Conservation (phyloP, 345 rosid species). For the Mangifera indica region DNA sequence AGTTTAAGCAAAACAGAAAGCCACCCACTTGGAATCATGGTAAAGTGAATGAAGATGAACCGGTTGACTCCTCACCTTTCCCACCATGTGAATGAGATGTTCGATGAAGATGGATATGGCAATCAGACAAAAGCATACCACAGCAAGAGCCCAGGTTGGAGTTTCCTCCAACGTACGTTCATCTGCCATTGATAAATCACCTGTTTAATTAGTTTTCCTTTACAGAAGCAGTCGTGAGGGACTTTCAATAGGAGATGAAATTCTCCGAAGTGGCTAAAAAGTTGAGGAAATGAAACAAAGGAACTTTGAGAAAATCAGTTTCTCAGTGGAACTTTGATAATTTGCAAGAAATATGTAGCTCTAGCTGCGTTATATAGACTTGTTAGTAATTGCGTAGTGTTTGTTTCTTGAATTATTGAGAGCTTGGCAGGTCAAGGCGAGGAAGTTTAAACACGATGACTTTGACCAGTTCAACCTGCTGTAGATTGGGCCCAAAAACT, state of each 20-base stretch:
- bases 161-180: constrained; percentile 53
- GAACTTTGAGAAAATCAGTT: no score
- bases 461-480: not conserved
- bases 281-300: not conserved
- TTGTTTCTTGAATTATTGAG: not conserved
- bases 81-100: constrained; percentile 55
- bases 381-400: not conserved
- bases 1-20: not conserved
- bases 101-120: constrained; percentile 72
- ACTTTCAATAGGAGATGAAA: no score
- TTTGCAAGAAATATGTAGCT: not conserved
- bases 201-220: not conserved
- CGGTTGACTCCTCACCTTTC: constrained; percentile 35
- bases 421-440: not conserved
- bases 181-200: constrained; percentile 21
- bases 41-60: not conserved
- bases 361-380: not conserved
- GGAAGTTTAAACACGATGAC: not conserved
- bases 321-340: no score
- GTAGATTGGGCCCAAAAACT: no score
- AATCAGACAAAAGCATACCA: constrained; percentile 67
- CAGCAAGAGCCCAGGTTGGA: constrained; percentile 94
- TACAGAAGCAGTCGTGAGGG: not conserved
- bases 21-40: not conserved
- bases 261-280: not conserved